A percentile compares a stretch with the other conserved stretches of the same genome.
These are phyloP conservation scores for Nemania serpens DNA, from an alignment of 2,329 filamentous ascomycete genomes.

Conservation along the genomic window DNA sequence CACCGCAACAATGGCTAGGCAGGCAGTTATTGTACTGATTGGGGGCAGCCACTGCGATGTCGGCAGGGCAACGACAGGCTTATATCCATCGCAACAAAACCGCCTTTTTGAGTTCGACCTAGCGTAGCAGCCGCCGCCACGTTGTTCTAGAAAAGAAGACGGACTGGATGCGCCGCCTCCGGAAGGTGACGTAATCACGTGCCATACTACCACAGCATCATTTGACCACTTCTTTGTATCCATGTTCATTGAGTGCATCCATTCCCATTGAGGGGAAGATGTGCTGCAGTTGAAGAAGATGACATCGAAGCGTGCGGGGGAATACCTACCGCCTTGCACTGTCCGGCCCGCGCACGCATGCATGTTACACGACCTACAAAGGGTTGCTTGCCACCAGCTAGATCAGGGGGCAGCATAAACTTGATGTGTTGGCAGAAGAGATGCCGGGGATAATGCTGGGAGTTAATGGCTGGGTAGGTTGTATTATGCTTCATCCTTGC, in stretches of 20 bases:
- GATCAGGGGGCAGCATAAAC: conserved; percentile 13
- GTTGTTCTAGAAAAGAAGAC: not conserved
- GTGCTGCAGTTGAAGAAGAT: not conserved
- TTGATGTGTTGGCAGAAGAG: conserved; percentile 22
- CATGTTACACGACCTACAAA: conserved; percentile 21
- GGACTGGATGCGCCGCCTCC: not conserved
- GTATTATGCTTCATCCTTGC: conserved; percentile 16
- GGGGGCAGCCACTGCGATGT: not conserved
- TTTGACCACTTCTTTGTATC: conserved; percentile 14
- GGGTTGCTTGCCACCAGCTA: not conserved
- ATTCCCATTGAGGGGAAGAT: conserved; percentile 20
- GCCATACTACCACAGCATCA: conserved; percentile 9
- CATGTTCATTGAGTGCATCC: no score
- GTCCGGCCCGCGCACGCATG: conserved; percentile 10
- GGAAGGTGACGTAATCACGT: conserved; percentile 7
- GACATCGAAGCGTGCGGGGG: conserved; percentile 8
- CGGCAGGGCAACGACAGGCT: not conserved
- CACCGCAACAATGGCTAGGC: no score
- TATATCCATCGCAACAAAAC: not conserved
- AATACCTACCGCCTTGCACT: not conserved
- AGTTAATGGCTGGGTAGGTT: not conserved
- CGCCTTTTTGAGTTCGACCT: not conserved
- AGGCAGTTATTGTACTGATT: no score
- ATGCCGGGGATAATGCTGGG: conserved; percentile 10
- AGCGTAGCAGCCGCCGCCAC: not conserved